These are phyloP conservation scores for Leccinum fallax DNA, from an alignment of 1,284 basidiomycete species.

Conservation along the genomic window DNA sequence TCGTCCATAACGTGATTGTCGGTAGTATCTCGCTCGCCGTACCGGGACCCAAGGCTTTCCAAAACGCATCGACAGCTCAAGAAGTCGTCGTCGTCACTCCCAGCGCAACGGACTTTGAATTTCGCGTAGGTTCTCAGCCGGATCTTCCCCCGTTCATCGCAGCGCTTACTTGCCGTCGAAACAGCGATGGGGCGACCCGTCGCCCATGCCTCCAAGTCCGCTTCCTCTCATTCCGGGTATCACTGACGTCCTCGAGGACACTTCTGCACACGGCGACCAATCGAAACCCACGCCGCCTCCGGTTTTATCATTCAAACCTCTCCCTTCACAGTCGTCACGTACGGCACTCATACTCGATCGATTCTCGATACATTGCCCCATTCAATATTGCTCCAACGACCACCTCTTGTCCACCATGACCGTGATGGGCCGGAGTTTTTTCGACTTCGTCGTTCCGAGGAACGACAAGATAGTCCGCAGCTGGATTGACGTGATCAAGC, in stretches of 20 bases:
- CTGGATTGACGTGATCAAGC: slow-evolving; percentile 75
- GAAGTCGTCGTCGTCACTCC: slow-evolving; percentile 74
- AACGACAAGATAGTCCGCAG: slow-evolving; percentile 64
- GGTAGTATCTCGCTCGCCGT: slow-evolving; percentile 74
- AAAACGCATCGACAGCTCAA: slow-evolving; percentile 76
- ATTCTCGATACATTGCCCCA: slow-evolving; percentile 62
- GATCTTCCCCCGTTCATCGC: slow-evolving; percentile 16
- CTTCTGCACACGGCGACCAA: background rate
- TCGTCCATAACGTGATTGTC: slow-evolving; percentile 73
- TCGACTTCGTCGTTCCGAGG: slow-evolving; percentile 64
- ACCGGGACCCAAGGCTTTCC: slow-evolving; percentile 69
- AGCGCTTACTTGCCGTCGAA: slow-evolving; percentile 11
- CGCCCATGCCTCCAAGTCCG: slow-evolving; percentile 57
- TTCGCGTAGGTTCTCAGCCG: slow-evolving; percentile 51
- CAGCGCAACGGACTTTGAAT: slow-evolving; percentile 64
- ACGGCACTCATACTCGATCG: slow-evolving; percentile 76
- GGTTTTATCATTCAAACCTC: slow-evolving; percentile 53
- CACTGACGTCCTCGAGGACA: slow-evolving; percentile 15
- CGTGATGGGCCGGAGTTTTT: slow-evolving; percentile 69
- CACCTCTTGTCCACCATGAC: slow-evolving; percentile 56
- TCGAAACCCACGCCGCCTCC: slow-evolving; percentile 10
- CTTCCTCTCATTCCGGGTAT: slow-evolving; percentile 30
- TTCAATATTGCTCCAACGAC: slow-evolving; percentile 73
- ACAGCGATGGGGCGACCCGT: slow-evolving; percentile 74
- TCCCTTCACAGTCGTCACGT: slow-evolving; percentile 64